Percentiles rank a stretch among this genome's conserved stretches.
These are phyloP conservation scores for Pseudogymnoascus pannorum DNA, from an alignment of 2,329 filamentous ascomycete species.

Conservation along the genomic window DNA sequence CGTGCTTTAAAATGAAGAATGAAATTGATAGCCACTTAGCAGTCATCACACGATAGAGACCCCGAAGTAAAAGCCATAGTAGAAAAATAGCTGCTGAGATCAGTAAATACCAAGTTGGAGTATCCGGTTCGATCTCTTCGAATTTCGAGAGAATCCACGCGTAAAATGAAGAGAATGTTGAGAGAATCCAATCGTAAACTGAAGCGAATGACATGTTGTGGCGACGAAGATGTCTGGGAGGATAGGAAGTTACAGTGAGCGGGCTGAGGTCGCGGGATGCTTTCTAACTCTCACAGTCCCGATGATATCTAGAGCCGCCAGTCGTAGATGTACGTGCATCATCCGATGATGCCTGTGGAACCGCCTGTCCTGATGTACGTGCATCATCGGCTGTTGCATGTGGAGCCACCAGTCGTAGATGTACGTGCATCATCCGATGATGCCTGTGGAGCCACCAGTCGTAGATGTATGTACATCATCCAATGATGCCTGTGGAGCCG, in stretches of 20 bases:
- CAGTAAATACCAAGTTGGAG: constrained; percentile 11
- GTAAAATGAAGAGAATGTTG: too few relatives aligned
- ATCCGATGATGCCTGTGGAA: too few relatives aligned
- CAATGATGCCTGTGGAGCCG: not conserved
- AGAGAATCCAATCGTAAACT: not conserved
- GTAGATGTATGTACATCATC: not conserved
- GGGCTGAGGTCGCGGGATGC: not conserved
- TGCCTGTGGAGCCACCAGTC: not conserved
- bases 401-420: not conserved
- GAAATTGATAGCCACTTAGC: constrained; percentile 3
- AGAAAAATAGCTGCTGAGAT: constrained; percentile 12
- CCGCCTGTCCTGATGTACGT: too few relatives aligned
- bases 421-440: not conserved
- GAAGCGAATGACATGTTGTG: not conserved
- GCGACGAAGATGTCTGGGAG: not conserved
- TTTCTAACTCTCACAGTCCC: not conserved
- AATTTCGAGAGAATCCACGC: constrained; percentile 11
- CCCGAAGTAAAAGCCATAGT: constrained; percentile 11
- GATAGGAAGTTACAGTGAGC: not conserved
- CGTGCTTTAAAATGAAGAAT: constrained; percentile 12
- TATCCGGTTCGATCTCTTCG: constrained; percentile 8
- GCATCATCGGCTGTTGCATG: too few relatives aligned
- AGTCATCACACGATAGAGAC: constrained; percentile 10
- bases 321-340: too few relatives aligned
- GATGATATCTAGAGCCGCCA: not conserved